Conservation (phyloP, 257 asterid genomes). For the Petrea volubilis region DNA sequence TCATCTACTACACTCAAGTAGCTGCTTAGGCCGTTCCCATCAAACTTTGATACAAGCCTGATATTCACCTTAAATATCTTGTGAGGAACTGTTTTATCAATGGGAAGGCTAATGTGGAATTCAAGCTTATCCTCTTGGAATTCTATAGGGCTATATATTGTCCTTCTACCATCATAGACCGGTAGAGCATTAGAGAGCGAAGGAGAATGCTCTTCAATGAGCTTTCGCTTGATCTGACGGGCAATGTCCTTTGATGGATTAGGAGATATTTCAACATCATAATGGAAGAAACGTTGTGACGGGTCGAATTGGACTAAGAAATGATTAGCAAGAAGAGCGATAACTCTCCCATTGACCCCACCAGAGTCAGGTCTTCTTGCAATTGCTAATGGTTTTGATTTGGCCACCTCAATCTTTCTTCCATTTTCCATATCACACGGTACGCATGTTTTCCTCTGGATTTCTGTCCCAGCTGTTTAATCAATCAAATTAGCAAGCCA, state of each 20-base stretch:
- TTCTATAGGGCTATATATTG: constrained; percentile 75
- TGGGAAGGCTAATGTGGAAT: constrained; percentile 67
- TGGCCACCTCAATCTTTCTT: constrained; percentile 33
- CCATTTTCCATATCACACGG: constrained; percentile 35
- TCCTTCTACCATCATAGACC: constrained; percentile 79
- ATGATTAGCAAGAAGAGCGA: constrained; percentile 86
- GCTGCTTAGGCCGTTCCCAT: constrained; percentile 53
- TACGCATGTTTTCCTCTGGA: constrained; percentile 16
- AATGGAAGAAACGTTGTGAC: constrained; percentile 66
- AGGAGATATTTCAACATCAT: constrained; percentile 85
- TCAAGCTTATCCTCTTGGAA: constrained; percentile 72
- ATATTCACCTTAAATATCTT: constrained; percentile 72
- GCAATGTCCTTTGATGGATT: constrained; percentile 82
- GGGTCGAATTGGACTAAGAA: constrained; percentile 73
- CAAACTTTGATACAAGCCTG: constrained; percentile 80
- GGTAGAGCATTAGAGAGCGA: constrained; percentile 61
- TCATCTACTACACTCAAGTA: constrained; percentile 56
- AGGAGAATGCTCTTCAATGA: constrained; percentile 60
- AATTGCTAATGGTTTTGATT: constrained; percentile 41
- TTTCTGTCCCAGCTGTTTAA: too few relatives aligned
- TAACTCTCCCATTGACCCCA: constrained; percentile 74
- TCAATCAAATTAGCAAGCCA: too few relatives aligned
- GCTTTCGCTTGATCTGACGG: constrained; percentile 62
- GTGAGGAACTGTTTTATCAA: constrained; percentile 32
- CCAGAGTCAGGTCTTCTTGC: constrained; percentile 95